Percentiles rank a stretch among this genome's conserved stretches.
Evolutionary conservation across 495 filamentous ascomycete genomes (phyloP).

Genomic region (Penicillium cosmopolitanum): DNA sequence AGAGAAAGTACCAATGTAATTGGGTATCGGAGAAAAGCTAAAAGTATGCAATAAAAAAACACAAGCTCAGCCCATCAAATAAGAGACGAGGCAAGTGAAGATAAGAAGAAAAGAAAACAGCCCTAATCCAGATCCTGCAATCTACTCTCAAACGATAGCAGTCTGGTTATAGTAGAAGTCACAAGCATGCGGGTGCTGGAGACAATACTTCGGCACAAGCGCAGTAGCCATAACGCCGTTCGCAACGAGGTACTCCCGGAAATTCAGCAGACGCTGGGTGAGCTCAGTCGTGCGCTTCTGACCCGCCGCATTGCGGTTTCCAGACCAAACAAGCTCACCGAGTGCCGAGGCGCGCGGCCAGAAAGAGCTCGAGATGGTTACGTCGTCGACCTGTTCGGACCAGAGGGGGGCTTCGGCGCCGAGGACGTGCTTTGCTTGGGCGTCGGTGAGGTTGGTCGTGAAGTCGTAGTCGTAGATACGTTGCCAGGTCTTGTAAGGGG

Average conservation of each 20-base stretch:
- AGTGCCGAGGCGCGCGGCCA: conserved; percentile 61
- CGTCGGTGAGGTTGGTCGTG: conserved; percentile 48
- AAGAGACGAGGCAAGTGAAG: no score
- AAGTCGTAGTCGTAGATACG: conserved; percentile 65
- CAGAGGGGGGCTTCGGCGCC: conserved; percentile 57
- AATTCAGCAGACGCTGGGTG: conserved; percentile 60
- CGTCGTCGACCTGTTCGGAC: conserved; percentile 59
- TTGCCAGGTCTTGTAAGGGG: conserved; percentile 64
- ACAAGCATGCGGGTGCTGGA: conserved; percentile 60
- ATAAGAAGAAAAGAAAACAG: no score
- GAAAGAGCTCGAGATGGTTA: conserved; percentile 49
- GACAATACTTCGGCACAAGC: conserved; percentile 57
- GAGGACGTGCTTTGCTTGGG: conserved; percentile 49
- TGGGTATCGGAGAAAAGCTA: no score
- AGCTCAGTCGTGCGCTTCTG: conserved; percentile 54
- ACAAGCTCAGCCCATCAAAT: no score
- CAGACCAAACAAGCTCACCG: conserved; percentile 58
- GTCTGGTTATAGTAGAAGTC: conserved; percentile 56
- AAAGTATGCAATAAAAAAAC: no score
- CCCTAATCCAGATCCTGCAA: no score
- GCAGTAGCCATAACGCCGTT: conserved; percentile 54
- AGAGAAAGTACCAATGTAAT: no score
- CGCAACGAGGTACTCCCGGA: conserved; percentile 59
- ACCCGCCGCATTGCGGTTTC: conserved; percentile 51
- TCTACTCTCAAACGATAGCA: conserved; percentile 23